These are phyloP conservation scores for Penicillium mononematosum DNA, from an alignment of 495 filamentous ascomycete genomes.

Conservation along the genomic window DNA sequence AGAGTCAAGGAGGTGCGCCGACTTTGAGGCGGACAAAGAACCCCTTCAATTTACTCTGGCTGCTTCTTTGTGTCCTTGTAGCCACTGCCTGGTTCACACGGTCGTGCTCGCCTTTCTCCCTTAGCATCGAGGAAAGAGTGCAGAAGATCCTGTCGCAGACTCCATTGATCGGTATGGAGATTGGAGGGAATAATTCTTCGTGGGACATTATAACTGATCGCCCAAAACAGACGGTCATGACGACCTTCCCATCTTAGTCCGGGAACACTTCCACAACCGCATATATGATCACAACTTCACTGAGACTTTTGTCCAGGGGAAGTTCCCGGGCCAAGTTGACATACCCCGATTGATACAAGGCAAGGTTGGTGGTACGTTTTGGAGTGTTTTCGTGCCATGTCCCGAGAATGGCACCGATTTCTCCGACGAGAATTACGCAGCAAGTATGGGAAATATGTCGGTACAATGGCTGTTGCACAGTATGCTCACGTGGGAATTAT, in stretches of 20 bases:
- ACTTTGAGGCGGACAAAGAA: not conserved
- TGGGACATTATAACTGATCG: not conserved
- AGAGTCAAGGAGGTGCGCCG: slow-evolving; percentile 2
- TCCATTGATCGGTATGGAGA: slow-evolving; percentile 69
- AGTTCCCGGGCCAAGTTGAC: slow-evolving; percentile 72
- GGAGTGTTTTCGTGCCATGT: slow-evolving; percentile 84
- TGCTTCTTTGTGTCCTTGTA: slow-evolving; percentile 15
- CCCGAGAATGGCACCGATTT: slow-evolving; percentile 70
- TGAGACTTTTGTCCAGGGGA: slow-evolving; percentile 63
- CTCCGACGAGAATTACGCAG: slow-evolving; percentile 66
- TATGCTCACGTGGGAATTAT: not conserved
- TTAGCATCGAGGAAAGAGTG: slow-evolving; percentile 63
- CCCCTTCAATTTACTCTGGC: slow-evolving; percentile 7
- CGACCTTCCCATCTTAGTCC: slow-evolving; percentile 76
- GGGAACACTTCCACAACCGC: slow-evolving; percentile 66
- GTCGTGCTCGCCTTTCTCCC: slow-evolving; percentile 15
- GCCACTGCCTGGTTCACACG: slow-evolving; percentile 20
- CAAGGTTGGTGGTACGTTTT: slow-evolving; percentile 69
- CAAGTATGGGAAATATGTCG: slow-evolving; percentile 34
- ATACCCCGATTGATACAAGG: slow-evolving; percentile 59
- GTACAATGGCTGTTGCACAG: not conserved
- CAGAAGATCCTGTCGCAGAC: slow-evolving; percentile 66
- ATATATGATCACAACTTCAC: slow-evolving; percentile 77
- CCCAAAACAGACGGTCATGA: slow-evolving; percentile 78
- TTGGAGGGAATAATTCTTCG: not conserved